These are phyloP conservation scores for Fraxinus platypoda DNA, from an alignment of 305 asterid species.

Conservation along the genomic window DNA sequence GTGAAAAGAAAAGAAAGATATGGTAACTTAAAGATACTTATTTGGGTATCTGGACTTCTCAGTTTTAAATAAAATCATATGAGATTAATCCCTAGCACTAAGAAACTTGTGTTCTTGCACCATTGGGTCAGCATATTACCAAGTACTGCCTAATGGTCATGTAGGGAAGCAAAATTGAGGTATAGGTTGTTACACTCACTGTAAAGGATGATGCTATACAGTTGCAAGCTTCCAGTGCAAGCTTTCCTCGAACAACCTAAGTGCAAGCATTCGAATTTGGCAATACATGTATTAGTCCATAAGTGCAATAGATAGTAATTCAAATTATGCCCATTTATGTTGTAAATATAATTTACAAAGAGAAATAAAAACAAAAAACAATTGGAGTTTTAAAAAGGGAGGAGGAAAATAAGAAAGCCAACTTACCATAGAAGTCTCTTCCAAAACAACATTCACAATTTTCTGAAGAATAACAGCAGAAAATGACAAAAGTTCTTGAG, in stretches of 20 bases:
- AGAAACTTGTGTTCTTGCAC: neutral
- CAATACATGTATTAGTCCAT: constrained; percentile 4
- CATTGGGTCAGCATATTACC: neutral
- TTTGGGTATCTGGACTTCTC: neutral
- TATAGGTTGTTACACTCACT: constrained; percentile 37
- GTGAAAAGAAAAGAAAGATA: neutral
- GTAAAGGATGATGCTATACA: constrained; percentile 63
- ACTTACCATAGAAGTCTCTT: constrained; percentile 68
- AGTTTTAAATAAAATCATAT: neutral
- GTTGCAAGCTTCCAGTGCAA: constrained; percentile 78
- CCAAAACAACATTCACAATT: constrained; percentile 41
- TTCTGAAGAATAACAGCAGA: constrained; percentile 49
- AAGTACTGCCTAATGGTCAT: neutral
- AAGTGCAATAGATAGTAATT: constrained; percentile 7
- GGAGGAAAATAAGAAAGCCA: constrained; percentile 11
- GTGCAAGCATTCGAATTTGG: constrained; percentile 21
- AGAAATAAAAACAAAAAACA: constrained; percentile 6
- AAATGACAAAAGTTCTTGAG: constrained; percentile 55
- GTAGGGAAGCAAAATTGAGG: neutral
- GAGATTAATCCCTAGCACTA: neutral
- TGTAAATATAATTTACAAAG: constrained; percentile 6
- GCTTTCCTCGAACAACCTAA: constrained; percentile 65
- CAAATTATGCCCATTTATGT: neutral
- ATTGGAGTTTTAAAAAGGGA: neutral
- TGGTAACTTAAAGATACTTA: neutral